Percentiles rank a stretch among this genome's conserved stretches.
Conservation (phyloP, 225 moss, liverwort and hornwort species). For the Neckera pumila region DNA sequence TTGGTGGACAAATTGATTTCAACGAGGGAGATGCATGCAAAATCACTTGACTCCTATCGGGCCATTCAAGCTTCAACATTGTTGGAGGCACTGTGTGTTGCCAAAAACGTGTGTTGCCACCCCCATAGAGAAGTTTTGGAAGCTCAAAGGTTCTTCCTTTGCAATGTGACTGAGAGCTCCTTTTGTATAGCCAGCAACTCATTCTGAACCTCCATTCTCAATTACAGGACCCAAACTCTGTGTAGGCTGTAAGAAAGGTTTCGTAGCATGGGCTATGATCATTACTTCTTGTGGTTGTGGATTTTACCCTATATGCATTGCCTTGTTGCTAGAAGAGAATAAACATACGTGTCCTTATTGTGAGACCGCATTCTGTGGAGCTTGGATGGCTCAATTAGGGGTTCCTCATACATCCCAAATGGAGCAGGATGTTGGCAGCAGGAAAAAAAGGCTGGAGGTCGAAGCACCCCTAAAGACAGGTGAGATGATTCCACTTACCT, state of each 20-base stretch:
- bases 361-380: not conserved
- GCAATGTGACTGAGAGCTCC: not conserved
- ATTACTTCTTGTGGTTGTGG: not conserved
- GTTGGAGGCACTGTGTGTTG: not conserved
- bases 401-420: not conserved
- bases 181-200: not conserved
- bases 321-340: not conserved
- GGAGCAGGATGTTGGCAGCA: not conserved
- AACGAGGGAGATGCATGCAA: not conserved
- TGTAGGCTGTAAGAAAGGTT: not conserved
- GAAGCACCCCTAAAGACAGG: not conserved
- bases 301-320: not conserved
- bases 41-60: too few species aligned
- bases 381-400: not conserved
- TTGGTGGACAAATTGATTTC: not conserved
- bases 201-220: not conserved
- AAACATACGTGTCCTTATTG: not conserved
- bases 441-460: not conserved
- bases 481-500: not conserved
- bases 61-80: too few species aligned
- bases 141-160: not conserved
- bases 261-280: not conserved
- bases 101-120: not conserved
- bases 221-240: not conserved
- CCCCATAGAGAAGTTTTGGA: rapidly evolving